Evolutionary conservation across 176 grass and related monocot species (phyloP), one percentile per base, ranked within the genome.

Genomic region (Cenchrus fungigraminus): DNA sequence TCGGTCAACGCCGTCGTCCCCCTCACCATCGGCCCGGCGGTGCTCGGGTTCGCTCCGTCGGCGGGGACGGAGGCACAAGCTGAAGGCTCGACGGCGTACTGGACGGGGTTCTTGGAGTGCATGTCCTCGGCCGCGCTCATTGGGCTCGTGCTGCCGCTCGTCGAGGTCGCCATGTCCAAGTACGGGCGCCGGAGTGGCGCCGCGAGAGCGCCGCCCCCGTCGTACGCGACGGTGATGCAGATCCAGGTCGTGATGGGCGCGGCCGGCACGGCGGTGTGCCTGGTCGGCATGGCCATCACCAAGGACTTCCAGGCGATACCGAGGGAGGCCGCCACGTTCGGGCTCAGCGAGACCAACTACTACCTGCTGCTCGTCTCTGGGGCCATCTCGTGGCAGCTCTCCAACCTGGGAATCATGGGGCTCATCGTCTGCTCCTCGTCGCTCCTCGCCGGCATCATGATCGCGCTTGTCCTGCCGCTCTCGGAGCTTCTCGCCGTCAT

Each of bases 1-100:
- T 97, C 91, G 13, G 77, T 86, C 43, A 97, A 93, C 69, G 84
- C 94, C 14, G 82, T 97, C 61, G 51, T 91, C 52, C 82, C 93
- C 51, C 87, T 97, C 62, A 97, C 87, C 25, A 40, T 93, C 20
- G 91, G 94, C 54, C 84, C 89, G 17, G 81, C 86, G 12, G 89
- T 93, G 49, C 77, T 97, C 19, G 88, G 94, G 0, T 74, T 97
- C 74, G 84, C 82, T 6, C 78, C 1, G 14, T 54, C 2, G 83
- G 81, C 2, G 89, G 88, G n/a, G 8, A 81, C 37, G 37, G 37
- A 68, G 82, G 84, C 79, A 0, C 84, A 71, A 4, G 84, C 87
- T 1, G 87, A 89, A 43, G 31, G 87, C 7, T 71, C 81, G n/a
- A 54, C 16, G n/a, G 73, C 86, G 49, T 93, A 92, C 77, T 86